Percentiles rank a stretch among this genome's conserved stretches.
These are phyloP conservation scores for Corynascus novoguineensis DNA, from an alignment of 495 filamentous ascomycete species.

Conservation along the genomic window DNA sequence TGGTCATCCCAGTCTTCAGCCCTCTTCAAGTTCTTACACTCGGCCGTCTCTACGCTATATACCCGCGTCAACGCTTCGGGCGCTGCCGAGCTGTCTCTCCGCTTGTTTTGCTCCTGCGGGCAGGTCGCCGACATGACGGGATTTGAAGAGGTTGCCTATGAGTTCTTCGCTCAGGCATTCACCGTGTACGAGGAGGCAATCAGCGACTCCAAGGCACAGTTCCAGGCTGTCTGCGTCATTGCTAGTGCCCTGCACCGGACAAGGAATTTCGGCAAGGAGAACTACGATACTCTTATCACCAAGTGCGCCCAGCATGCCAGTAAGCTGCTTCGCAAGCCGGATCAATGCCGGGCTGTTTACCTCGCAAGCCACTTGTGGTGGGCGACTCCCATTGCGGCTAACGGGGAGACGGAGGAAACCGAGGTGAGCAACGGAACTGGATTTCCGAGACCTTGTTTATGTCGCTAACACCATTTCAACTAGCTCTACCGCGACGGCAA, in stretches of 20 bases:
- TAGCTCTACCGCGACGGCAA: conserved; percentile 97
- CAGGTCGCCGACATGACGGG: conserved; percentile 89
- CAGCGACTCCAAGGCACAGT: conserved; percentile 90
- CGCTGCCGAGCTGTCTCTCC: conserved; percentile 77
- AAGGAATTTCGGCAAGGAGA: conserved; percentile 85
- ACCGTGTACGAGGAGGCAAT: conserved; percentile 96
- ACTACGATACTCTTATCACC: conserved; percentile 97
- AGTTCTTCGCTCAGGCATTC: conserved; percentile 97
- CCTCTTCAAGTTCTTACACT: conserved; percentile 92
- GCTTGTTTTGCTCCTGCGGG: conserved; percentile 84
- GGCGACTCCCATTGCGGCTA: conserved; percentile 80
- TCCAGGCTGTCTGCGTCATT: conserved; percentile 94
- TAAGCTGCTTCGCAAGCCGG: conserved; percentile 95
- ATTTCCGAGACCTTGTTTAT: neutral
- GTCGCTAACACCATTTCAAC: conserved; percentile 5
- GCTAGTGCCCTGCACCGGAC: conserved; percentile 82
- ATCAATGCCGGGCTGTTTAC: conserved; percentile 95
- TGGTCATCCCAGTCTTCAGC: conserved; percentile 86
- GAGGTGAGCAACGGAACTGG: conserved; percentile 72
- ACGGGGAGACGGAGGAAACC: conserved; percentile 76
- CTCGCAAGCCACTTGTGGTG: conserved; percentile 96
- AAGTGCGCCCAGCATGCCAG: conserved; percentile 95
- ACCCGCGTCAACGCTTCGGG: conserved; percentile 69
- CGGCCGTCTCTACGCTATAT: conserved; percentile 79
- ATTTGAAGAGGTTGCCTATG: conserved; percentile 93